A percentile compares a stretch with the other conserved stretches of the same genome.
Evolutionary conservation across 148 eudicot species (phyloP).

Genomic region (Polygonum aviculare): DNA sequence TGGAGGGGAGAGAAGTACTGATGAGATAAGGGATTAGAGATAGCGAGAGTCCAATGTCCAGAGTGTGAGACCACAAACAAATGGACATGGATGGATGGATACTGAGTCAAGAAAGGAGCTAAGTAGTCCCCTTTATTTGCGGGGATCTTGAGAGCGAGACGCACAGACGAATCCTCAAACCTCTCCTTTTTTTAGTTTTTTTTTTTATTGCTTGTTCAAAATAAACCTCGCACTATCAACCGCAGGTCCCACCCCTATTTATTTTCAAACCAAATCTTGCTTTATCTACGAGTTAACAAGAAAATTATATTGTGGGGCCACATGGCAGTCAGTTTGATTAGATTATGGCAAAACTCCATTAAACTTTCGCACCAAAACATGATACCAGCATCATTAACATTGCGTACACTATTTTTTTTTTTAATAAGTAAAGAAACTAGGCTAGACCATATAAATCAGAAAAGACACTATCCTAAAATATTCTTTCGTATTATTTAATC

Average conservation of each 20-base stretch:
- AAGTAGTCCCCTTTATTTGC: not conserved
- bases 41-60: not conserved
- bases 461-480: no score
- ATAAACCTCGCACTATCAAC: not conserved
- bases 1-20: not conserved
- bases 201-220: not conserved
- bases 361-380: no score
- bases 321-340: not conserved
- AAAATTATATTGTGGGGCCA: not conserved
- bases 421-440: no score
- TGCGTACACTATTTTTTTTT: no score
- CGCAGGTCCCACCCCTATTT: not conserved
- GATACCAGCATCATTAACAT: no score
- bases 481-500: no score
- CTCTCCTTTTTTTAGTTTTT: not conserved
- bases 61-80: not conserved
- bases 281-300: not conserved
- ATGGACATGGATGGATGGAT: slow-evolving; percentile 3
- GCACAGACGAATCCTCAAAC: not conserved
- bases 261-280: not conserved
- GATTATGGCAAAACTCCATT: not conserved
- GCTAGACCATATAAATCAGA: no score
- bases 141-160: not conserved
- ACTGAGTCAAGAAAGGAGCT: not conserved
- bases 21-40: not conserved